These are phyloP conservation scores for Sclerotiophoma versabilis DNA, from an alignment of 2,329 filamentous ascomycete species.

Conservation along the genomic window DNA sequence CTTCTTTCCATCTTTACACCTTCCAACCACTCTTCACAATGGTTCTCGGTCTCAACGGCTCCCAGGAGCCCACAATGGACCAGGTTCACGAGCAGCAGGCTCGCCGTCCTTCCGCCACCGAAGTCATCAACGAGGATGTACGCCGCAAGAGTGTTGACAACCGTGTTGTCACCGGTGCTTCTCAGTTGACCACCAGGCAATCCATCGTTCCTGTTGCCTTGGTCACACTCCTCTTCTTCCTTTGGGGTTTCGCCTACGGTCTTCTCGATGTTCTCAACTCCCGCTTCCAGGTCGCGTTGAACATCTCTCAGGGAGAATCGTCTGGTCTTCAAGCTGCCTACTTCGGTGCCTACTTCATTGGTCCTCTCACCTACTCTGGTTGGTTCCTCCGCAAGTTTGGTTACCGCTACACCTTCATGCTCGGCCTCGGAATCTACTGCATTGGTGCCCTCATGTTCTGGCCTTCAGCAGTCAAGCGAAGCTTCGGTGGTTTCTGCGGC, in stretches of 20 bases:
- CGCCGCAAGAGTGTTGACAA: slow-evolving; percentile 48
- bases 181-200: slow-evolving; percentile 51
- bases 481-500: slow-evolving; percentile 77
- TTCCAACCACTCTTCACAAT: slow-evolving; percentile 22
- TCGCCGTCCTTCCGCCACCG: slow-evolving; percentile 45
- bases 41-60: slow-evolving; percentile 37
- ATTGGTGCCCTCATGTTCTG: slow-evolving; percentile 81
- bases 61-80: slow-evolving; percentile 44
- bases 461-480: slow-evolving; percentile 76
- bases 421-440: slow-evolving; percentile 72
- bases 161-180: slow-evolving; percentile 45
- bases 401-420: slow-evolving; percentile 81
- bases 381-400: slow-evolving; percentile 75
- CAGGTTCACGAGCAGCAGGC: slow-evolving; percentile 47
- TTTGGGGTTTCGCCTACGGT: slow-evolving; percentile 60
- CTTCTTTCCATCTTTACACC: slow-evolving; percentile 10
- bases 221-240: slow-evolving; percentile 58
- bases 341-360: slow-evolving; percentile 66
- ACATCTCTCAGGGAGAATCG: slow-evolving; percentile 61
- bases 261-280: slow-evolving; percentile 56
- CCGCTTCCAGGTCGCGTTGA: slow-evolving; percentile 52
- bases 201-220: slow-evolving; percentile 58
- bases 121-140: slow-evolving; percentile 42
- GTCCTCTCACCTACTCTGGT: slow-evolving; percentile 60
- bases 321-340: slow-evolving; percentile 70